Conservation (phyloP, 2,329 filamentous ascomycete species). For the Chaetomiaceae sp. region DNA sequence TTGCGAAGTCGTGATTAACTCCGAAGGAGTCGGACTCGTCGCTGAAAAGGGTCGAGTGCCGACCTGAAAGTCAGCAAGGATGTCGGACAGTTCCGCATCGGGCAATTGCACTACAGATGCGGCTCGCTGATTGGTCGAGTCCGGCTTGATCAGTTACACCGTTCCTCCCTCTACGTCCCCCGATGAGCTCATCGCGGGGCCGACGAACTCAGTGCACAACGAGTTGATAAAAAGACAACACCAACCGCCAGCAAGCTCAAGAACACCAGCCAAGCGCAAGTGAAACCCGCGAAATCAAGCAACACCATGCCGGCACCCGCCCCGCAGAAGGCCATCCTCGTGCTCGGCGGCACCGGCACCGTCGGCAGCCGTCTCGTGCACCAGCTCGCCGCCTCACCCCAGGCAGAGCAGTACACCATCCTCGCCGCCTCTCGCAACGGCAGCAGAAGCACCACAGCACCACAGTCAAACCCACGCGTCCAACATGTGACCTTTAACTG, state of each 20-base stretch:
- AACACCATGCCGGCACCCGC: slow-evolving; percentile 2
- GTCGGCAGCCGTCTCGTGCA: slow-evolving; percentile 35
- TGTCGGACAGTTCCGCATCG: too few species aligned
- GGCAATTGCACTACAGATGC: not conserved
- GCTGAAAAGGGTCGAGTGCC: too few species aligned
- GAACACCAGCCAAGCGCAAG: not conserved
- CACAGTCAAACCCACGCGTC: not conserved
- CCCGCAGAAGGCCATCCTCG: slow-evolving; percentile 28
- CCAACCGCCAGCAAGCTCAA: too few species aligned
- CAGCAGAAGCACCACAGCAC: not conserved
- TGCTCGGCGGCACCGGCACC: slow-evolving; percentile 42
- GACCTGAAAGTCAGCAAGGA: not conserved
- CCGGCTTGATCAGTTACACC: not conserved
- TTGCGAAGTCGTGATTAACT: too few species aligned
- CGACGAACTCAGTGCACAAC: too few species aligned
- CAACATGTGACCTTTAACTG: slow-evolving; percentile 38
- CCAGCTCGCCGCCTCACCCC: slow-evolving; percentile 26
- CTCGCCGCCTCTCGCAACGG: slow-evolving; percentile 36
- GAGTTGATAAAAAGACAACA: too few species aligned
- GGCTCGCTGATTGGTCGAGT: slow-evolving; percentile 5
- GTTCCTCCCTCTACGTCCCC: too few species aligned
- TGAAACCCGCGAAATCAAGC: not conserved
- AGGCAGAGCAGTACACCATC: slow-evolving; percentile 22
- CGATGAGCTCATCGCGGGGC: too few species aligned
- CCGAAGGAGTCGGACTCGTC: too few species aligned